Conservation (phyloP, 768 basidiomycete species). For the Solioccasus polychromus region DNA sequence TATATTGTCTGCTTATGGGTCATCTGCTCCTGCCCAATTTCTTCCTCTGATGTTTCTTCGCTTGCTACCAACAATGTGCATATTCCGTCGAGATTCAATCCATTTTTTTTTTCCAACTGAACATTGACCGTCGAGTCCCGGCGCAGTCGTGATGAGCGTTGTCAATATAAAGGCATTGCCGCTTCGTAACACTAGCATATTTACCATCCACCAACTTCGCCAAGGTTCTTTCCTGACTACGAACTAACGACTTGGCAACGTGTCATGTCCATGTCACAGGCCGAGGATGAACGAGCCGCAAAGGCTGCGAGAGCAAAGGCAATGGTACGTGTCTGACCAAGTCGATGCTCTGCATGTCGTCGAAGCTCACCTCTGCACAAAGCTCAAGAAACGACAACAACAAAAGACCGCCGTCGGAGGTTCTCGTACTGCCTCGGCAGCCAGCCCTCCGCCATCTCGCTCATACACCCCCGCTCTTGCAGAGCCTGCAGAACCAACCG, state of each 20-base stretch:
- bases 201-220: slow-evolving; percentile 1
- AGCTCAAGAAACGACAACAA: slow-evolving; percentile 83
- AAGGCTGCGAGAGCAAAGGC: slow-evolving; percentile 84
- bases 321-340: slow-evolving; percentile 47
- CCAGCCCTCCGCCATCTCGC: slow-evolving; percentile 46
- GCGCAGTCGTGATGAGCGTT: no score
- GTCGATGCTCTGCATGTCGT: background rate
- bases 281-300: slow-evolving; percentile 73
- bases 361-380: slow-evolving; percentile 9
- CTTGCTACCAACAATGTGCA: slow-evolving; percentile 44
- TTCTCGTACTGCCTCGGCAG: slow-evolving; percentile 29
- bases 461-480: slow-evolving; percentile 52
- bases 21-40: slow-evolving; percentile 32
- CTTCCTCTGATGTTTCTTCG: slow-evolving; percentile 33
- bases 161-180: no score
- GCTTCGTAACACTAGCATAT: no score
- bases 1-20: slow-evolving; percentile 34
- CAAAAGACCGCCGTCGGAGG: slow-evolving; percentile 52
- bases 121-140: no score
- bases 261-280: slow-evolving; percentile 30
- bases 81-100: slow-evolving; percentile 40
- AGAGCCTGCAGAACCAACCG: slow-evolving; percentile 33
- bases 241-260: slow-evolving; percentile 5
- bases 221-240: slow-evolving; percentile 5
- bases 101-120: slow-evolving; percentile 21